phyloP scores from a whole-genome alignment of 2,329 filamentous ascomycete species.

The Colletotrichum musicola region DNA sequence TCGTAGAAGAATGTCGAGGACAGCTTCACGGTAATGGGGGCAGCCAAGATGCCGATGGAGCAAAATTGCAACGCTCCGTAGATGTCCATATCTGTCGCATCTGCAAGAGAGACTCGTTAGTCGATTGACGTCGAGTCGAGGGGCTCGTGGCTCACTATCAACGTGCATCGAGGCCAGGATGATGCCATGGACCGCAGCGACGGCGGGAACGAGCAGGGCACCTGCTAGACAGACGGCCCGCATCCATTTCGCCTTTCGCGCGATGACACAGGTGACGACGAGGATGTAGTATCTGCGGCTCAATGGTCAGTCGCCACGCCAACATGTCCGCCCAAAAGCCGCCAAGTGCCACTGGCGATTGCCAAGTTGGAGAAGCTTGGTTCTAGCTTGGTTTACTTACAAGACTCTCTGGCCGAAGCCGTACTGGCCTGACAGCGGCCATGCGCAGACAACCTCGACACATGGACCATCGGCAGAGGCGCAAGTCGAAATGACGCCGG shows the following conservation, averaged over 20 bases:
- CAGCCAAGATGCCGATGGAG: constrained; percentile 73
- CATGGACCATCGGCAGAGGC: constrained; percentile 23
- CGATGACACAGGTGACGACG: constrained; percentile 72
- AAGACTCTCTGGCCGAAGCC: constrained; percentile 65
- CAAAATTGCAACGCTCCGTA: constrained; percentile 78
- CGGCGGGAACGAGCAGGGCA: constrained; percentile 71
- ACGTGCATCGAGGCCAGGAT: constrained; percentile 70
- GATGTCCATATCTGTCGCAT: constrained; percentile 75
- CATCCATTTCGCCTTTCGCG: constrained; percentile 72
- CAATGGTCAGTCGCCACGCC: constrained; percentile 15
- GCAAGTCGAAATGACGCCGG: constrained; percentile 21
- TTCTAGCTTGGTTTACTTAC: constrained; percentile 50
- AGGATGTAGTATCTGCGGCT: constrained; percentile 70
- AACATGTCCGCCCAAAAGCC: constrained; percentile 1
- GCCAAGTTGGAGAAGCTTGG: constrained; percentile 3
- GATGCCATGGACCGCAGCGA: constrained; percentile 74
- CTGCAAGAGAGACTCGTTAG: constrained; percentile 50
- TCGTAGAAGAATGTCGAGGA: constrained; percentile 75
- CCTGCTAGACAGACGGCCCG: constrained; percentile 73
- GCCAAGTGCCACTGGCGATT: constrained; percentile 2
- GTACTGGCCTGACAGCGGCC: constrained; percentile 69
- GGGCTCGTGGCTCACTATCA: constrained; percentile 59
- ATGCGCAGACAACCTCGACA: constrained; percentile 66
- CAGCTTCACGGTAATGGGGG: constrained; percentile 71
- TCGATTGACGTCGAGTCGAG: not conserved